Evolutionary conservation across 768 basidiomycete species (phyloP), one percentile per base, ranked within the genome.

Genomic region (Tylopilus felleus): DNA sequence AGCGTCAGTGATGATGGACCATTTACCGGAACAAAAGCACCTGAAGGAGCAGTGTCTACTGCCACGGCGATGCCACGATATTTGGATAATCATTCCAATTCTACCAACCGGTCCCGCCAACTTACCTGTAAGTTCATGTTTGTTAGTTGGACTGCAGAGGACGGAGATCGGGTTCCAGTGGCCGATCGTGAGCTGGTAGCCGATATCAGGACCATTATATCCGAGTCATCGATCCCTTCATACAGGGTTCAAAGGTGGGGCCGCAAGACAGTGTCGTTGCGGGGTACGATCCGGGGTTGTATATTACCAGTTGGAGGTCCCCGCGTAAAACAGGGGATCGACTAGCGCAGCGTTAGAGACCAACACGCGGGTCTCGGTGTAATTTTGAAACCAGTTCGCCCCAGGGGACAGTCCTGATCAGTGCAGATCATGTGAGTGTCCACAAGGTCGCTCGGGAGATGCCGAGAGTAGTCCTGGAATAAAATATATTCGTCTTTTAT

Each of bases 401-500:
- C 16, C 27, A 12, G 8, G 19, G n/a, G n/a, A 31, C 22, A 19
- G 5, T 39, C 17, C 14, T 22, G 39, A 49, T n/a, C 19, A n/a
- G n/a, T 7, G n/a, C 43, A 13, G n/a, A 28, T 45, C 43, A 29
- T 7, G n/a, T 5, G 22, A 23, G 13, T 23, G 17, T n/a, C 25
- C 22, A 31, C 45, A 52, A 28, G n/a, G 22, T 41, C 4, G 25
- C 8, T 39, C 54, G 54, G 54, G 28, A 19, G 22, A 45, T 45
- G 42, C 60, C 60, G 49, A 41, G 2, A 9, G 1, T 8, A 46
- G 28, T 29, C 21, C 17, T 7, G 19, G 23, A 44, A 58, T 57
- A 39, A 28, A 39, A 60, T 42, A 55, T 60, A 63, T 56, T 65
- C 43, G 16, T 56, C 21, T 50, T 52, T 66, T 56, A 49, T 46